Evolutionary conservation across 2,329 filamentous ascomycete genomes (phyloP), one percentile per base, ranked within the genome.

Genomic region (Lasiodiplodia sp.): DNA sequence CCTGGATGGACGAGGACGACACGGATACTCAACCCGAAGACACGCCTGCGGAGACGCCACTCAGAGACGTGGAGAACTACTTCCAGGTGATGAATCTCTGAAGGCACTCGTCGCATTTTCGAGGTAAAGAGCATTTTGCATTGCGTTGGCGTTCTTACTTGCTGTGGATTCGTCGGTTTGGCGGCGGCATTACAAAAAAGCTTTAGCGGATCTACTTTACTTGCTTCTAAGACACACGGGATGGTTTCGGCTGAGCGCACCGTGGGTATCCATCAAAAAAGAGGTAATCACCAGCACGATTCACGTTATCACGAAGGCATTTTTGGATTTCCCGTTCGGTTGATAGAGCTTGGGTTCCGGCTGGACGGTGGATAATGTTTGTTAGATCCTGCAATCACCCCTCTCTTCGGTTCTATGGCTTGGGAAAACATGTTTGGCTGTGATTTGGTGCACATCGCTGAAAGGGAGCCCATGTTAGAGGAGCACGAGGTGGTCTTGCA

Each of bases 1-100:
- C 91, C 18, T 99, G 96, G 96, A 98, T 97, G 95, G 82, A 84
- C 70, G 84, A 86, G 77, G 80, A 81, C 71, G 77, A 79, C 31
- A 66, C 68, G n/a, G 68, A 69, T 28, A 57, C 49, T 21, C 65
- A 67, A 31, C 53, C 65, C 44, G 65, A 67, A 7, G 65, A 67
- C 28, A 55, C 51, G 34, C 51, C 67, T 28, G 38, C 58, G 25
- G 67, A 68, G 37, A 34, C 56, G 44, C 66, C 67, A 12, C 25
- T 64, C 28, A 62, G 58, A 21, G 67, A 68, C 58, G 58, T 64
- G 51, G 58, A 68, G 53, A 68, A 68, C 25, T 63, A 52, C 67
- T 68, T 68, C 52, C 67, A 68, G 67, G 60, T 68, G 51, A 68
- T 68, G 67, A 68, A 68, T 31, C 52, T 68, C 38, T 68, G 58